These are phyloP conservation scores for Penicillium palitans DNA, from an alignment of 2,329 filamentous ascomycete species.

Conservation along the genomic window DNA sequence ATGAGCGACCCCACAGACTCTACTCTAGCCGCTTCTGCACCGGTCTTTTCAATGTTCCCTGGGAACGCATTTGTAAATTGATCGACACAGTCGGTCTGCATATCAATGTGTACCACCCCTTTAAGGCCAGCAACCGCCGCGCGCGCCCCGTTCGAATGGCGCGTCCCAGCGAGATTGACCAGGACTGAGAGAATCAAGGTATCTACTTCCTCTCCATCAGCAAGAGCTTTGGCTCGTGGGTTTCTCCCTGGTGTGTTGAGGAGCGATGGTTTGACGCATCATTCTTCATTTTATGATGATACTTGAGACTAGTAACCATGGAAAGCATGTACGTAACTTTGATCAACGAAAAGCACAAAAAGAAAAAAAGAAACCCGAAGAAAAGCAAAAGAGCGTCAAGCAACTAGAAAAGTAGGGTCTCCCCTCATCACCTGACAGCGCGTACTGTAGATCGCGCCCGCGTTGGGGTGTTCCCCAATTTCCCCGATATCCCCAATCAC, in stretches of 20 bases:
- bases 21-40: constrained; percentile 60
- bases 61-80: constrained; percentile 50
- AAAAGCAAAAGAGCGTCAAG: background rate
- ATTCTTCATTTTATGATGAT: background rate
- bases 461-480: constrained; percentile 3
- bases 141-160: background rate
- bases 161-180: background rate
- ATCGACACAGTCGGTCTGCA: constrained; percentile 43
- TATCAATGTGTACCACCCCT: constrained; percentile 37
- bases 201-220: background rate
- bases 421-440: constrained; percentile 25
- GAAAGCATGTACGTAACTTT: background rate
- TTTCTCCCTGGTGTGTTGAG: background rate
- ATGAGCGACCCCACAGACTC: constrained; percentile 25
- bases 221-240: background rate
- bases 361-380: background rate
- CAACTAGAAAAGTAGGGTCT: background rate
- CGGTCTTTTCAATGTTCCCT: constrained; percentile 57
- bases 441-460: constrained; percentile 21
- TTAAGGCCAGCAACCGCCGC: background rate
- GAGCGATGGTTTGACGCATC: background rate
- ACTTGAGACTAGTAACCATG: background rate
- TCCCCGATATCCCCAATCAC: background rate
- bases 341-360: background rate
- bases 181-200: background rate